Evolutionary conservation across 257 asterid genomes (phyloP).

Genomic region (Schizonepeta tenuifolia): DNA sequence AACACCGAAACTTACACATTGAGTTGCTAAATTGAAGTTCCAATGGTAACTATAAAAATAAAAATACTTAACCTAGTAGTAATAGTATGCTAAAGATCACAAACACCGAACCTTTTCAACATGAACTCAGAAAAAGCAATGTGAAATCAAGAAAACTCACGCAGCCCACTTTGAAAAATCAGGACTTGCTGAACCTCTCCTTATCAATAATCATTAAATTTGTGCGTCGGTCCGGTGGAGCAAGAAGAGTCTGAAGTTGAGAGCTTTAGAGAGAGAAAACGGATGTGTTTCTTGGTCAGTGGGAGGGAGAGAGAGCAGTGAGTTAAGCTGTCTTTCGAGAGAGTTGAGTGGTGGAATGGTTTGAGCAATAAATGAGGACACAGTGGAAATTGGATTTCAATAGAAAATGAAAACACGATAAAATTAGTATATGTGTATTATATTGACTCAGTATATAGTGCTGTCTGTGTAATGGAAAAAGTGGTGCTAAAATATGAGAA

Average conservation of each 20-base stretch:
- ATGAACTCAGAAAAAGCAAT: conserved; percentile 25
- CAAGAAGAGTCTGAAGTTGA: conserved; percentile 20
- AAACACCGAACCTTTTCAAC: conserved; percentile 33
- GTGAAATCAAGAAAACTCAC: conserved; percentile 53
- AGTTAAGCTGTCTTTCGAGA: conserved; percentile 33
- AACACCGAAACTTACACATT: conserved; percentile 7
- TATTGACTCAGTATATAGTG: conserved; percentile 18
- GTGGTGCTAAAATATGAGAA: too few species aligned
- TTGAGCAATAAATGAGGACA: conserved; percentile 61
- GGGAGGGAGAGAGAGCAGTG: conserved; percentile 32
- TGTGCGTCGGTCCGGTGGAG: conserved; percentile 18
- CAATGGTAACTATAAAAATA: background rate
- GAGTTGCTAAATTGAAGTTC: background rate
- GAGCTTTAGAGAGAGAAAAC: conserved; percentile 43
- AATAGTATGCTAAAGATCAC: conserved; percentile 17
- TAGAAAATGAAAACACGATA: conserved; percentile 13
- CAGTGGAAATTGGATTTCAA: conserved; percentile 36
- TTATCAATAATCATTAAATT: conserved; percentile 33
- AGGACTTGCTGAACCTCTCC: conserved; percentile 30
- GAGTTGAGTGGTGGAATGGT: conserved; percentile 46
- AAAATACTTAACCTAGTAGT: background rate
- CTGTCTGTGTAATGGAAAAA: background rate
- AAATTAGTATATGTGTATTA: background rate
- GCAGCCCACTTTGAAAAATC: conserved; percentile 42
- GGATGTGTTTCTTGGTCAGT: conserved; percentile 30